phyloP scores from a whole-genome alignment of 345 rosid species.

The Sisymbrium irio region DNA sequence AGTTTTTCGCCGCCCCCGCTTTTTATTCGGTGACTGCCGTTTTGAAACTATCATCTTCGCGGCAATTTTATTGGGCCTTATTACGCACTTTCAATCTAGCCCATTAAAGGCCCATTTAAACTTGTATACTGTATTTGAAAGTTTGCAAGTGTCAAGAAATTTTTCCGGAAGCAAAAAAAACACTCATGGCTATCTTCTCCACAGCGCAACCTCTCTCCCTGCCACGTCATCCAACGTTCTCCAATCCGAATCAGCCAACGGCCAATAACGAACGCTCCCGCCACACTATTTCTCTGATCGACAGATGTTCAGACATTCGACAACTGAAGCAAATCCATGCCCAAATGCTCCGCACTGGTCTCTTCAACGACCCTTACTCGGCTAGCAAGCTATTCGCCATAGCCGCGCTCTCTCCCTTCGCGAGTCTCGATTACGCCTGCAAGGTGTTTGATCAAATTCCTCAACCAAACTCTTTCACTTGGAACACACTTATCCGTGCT shows the following conservation, averaged over 20 bases:
- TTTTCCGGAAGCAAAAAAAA: no score
- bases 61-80: slow-evolving; percentile 17
- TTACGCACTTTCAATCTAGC: no score
- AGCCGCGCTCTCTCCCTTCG: slow-evolving; percentile 38
- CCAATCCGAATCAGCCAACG: slow-evolving; percentile 26
- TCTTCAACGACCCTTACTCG: slow-evolving; percentile 43
- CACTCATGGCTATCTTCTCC: slow-evolving; percentile 26
- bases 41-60: slow-evolving; percentile 29
- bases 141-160: no score
- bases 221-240: slow-evolving; percentile 35
- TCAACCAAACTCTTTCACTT: slow-evolving; percentile 59
- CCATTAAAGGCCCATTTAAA: neutral
- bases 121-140: no score
- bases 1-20: slow-evolving; percentile 38
- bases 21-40: slow-evolving; percentile 1
- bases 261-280: slow-evolving; percentile 39
- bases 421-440: slow-evolving; percentile 60
- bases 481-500: slow-evolving; percentile 75
- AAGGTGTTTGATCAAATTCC: slow-evolving; percentile 72
- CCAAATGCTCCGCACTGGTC: slow-evolving; percentile 54
- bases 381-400: slow-evolving; percentile 57
- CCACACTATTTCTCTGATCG: slow-evolving; percentile 36
- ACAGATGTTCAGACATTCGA: slow-evolving; percentile 38
- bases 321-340: slow-evolving; percentile 61
- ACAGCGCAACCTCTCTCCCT: slow-evolving; percentile 36